Base-by-base conservation (phyloP, 2,329 filamentous ascomycete species). In the Fusarium multiceps region DNA sequence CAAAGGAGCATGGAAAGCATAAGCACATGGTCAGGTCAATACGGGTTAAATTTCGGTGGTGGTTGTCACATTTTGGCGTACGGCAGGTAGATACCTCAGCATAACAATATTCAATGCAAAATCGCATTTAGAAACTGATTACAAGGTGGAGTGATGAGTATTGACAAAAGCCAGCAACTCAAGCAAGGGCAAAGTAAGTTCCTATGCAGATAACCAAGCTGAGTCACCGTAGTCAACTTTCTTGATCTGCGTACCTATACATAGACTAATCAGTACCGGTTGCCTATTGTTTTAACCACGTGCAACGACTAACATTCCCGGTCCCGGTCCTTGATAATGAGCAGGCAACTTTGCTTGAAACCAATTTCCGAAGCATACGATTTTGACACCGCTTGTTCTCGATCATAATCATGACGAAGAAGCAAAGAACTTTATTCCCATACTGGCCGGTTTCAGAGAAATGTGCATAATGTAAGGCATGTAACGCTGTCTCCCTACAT, bases 81-180 rank as follows among this genome's bases (percentile, higher is more conserved):
- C 32, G 47, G 49, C 25, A 59, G 56, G 53, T 50, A 69, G 69
- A 74, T 71, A 69, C 61, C 67, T 74, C 34, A 59, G 41, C 59
- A 49, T 42, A 43, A 32, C 37, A 42, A 40, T 40, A 58, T 50
- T 69, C 54, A 53, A 63, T 51, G 43, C 27, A n/a, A 62, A 61
- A 54, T 46, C 18, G 55, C 27, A 45, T 41, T 27, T n/a, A 18
- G 23, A 43, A 6, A 27, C 9, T 11, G 12, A 28, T n/a, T 4
- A 23, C 16, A n/a, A 14, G 51, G 20, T 34, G 23, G n/a, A 41
- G 21, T 10, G 4, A 14, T 4, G 30, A 10, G 14, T 16, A 7
- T 30, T 30, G 16, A 45, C 30, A 14, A 37, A 27, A 28, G 11
- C 55, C 9, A 18, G 25, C 25, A 14, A 11, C 16, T 32, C 37